A percentile compares a stretch with the other conserved stretches of the same genome.
Conservation (phyloP, 495 filamentous ascomycete species). For the Hypoxylon perforatum region DNA sequence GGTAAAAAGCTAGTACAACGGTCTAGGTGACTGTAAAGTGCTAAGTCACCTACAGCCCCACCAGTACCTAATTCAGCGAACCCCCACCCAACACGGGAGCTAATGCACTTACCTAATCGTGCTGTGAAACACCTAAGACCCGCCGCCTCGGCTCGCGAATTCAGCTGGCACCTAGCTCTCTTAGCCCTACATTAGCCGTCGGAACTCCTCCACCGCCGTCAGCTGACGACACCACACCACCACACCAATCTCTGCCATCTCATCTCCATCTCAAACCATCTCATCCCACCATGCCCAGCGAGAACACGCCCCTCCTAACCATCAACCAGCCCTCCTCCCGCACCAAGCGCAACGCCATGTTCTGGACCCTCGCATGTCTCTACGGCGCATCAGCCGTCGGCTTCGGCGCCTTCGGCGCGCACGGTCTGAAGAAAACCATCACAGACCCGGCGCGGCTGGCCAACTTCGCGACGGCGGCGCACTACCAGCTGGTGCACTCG, state of each 20-base stretch:
- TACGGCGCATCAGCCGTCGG: slow-evolving; percentile 68
- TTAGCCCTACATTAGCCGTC: no score
- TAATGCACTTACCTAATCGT: no score
- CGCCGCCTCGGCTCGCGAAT: no score
- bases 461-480: slow-evolving; percentile 68
- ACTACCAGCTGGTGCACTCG: slow-evolving; percentile 73
- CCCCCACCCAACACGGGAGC: no score
- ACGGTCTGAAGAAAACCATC: slow-evolving; percentile 68
- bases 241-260: not conserved
- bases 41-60: no score
- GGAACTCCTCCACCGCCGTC: not conserved
- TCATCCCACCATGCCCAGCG: slow-evolving; percentile 16
- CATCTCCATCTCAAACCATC: no score
- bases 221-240: not conserved
- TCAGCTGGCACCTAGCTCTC: no score
- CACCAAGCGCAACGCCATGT: slow-evolving; percentile 38
- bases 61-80: no score
- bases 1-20: no score
- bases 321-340: not conserved
- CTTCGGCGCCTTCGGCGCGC: slow-evolving; percentile 73
- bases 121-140: no score
- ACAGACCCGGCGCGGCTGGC: slow-evolving; percentile 63
- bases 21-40: no score
- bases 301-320: slow-evolving; percentile 13
- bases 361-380: slow-evolving; percentile 69